phyloP scores from a whole-genome alignment of 352 stramenopile genomes.

The Phytophthora europaea region DNA sequence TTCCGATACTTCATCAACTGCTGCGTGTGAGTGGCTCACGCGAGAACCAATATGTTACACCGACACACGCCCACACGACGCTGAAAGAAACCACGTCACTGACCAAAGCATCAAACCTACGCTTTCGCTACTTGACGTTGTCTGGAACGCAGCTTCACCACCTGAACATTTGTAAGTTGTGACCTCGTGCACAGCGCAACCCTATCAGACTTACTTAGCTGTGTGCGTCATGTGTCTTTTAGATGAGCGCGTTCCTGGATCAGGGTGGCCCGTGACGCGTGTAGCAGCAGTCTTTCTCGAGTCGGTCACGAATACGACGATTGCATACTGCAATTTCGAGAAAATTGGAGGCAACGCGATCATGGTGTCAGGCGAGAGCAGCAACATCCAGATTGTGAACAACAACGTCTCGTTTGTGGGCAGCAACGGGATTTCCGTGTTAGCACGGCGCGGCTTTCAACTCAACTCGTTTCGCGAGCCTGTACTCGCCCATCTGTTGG shows the following conservation, averaged over 20 bases:
- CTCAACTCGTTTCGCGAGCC: conserved; percentile 48
- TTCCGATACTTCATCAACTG: conserved; percentile 71
- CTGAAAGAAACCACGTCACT: conserved; percentile 61
- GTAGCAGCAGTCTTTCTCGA: conserved; percentile 75
- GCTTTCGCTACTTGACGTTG: conserved; percentile 72
- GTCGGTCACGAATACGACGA: conserved; percentile 52
- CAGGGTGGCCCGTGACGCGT: conserved; percentile 64
- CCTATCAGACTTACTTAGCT: neutral
- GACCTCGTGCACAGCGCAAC: neutral
- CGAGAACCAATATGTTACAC: conserved; percentile 58
- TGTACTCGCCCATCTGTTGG: conserved; percentile 55
- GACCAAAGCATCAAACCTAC: conserved; percentile 46
- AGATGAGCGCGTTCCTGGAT: conserved; percentile 56
- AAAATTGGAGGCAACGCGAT: conserved; percentile 80
- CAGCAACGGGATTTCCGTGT: conserved; percentile 56
- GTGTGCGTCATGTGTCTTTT: neutral
- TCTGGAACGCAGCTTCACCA: conserved; percentile 70
- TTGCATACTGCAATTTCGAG: conserved; percentile 75
- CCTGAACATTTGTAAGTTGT: conserved; percentile 67
- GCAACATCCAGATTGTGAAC: conserved; percentile 58
- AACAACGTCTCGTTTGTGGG: conserved; percentile 83
- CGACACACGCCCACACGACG: conserved; percentile 52
- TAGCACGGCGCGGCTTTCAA: conserved; percentile 43
- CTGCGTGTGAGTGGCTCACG: conserved; percentile 67
- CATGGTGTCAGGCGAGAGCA: conserved; percentile 68